These are phyloP conservation scores for Vigna unguiculata DNA, from an alignment of 306 rosid genomes.

Conservation along the genomic window DNA sequence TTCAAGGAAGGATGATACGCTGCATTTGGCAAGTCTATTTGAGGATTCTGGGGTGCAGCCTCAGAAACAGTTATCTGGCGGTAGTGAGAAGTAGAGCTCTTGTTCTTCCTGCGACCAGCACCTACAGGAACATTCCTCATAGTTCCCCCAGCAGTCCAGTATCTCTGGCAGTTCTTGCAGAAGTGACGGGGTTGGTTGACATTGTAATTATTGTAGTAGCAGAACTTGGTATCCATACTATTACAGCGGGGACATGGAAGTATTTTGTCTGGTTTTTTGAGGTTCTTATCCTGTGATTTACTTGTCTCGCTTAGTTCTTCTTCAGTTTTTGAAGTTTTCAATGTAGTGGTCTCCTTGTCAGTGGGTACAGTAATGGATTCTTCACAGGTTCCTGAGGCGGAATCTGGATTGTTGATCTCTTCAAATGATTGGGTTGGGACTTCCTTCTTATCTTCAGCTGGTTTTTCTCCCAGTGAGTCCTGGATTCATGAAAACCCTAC, in stretches of 20 bases:
- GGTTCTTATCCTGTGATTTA: constrained; percentile 61
- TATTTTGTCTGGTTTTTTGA: constrained; percentile 83
- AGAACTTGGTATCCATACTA: constrained; percentile 92
- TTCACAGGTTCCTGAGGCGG: constrained; percentile 44
- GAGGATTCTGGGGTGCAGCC: constrained; percentile 50
- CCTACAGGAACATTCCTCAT: constrained; percentile 90
- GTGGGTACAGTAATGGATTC: constrained; percentile 52
- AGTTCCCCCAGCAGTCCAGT: constrained; percentile 96
- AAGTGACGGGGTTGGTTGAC: constrained; percentile 95
- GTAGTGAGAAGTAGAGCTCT: constrained; percentile 60
- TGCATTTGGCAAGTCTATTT: constrained; percentile 38
- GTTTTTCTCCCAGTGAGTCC: constrained; percentile 56
- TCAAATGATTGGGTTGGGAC: constrained; percentile 15
- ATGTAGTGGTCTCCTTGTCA: constrained; percentile 54
- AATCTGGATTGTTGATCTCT: constrained; percentile 41
- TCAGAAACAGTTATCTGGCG: constrained; percentile 65
- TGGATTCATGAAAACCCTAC: constrained; percentile 28
- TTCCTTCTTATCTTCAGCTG: constrained; percentile 42
- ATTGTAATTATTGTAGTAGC: constrained; percentile 86
- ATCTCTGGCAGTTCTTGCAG: constrained; percentile 92
- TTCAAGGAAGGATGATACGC: constrained; percentile 51
- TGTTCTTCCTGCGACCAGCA: constrained; percentile 87
- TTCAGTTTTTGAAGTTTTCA: constrained; percentile 59
- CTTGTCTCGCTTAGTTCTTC: constrained; percentile 70
- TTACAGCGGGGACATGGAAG: constrained; percentile 87